Percentiles rank a stretch among this genome's conserved stretches.
phyloP scores from a whole-genome alignment of 768 basidiomycete species.

The Boletus speciosus region DNA sequence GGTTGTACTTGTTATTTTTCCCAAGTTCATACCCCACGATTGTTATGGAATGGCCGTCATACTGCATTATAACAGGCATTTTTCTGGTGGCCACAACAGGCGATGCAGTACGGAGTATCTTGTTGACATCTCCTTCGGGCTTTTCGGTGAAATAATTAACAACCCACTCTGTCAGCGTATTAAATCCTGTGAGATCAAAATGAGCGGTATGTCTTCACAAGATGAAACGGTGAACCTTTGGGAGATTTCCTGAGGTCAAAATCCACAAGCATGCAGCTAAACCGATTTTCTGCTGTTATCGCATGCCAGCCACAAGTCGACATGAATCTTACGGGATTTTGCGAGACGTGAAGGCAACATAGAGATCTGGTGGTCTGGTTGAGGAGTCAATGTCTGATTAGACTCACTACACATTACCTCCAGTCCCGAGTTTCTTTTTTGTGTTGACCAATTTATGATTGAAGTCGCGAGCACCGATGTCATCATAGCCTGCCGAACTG shows the following conservation, averaged over 20 bases:
- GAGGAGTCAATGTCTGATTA: background rate
- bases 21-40: slow-evolving; percentile 80
- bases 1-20: slow-evolving; percentile 52
- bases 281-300: background rate
- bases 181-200: slow-evolving; percentile 34
- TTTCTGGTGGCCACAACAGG: slow-evolving; percentile 56
- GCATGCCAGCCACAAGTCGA: background rate
- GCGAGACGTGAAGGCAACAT: slow-evolving; percentile 71
- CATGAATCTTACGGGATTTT: slow-evolving; percentile 70
- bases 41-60: slow-evolving; percentile 81
- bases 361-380: slow-evolving; percentile 50
- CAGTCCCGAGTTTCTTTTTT: slow-evolving; percentile 77
- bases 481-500: slow-evolving; percentile 58
- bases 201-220: background rate
- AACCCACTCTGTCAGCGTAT: slow-evolving; percentile 66
- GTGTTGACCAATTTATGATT: slow-evolving; percentile 50
- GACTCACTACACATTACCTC: slow-evolving; percentile 43
- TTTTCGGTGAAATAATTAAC: slow-evolving; percentile 61
- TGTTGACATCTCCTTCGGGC: slow-evolving; percentile 41
- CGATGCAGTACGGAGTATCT: slow-evolving; percentile 47
- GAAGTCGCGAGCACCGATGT: slow-evolving; percentile 60
- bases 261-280: slow-evolving; percentile 62
- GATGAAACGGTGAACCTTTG: slow-evolving; percentile 37
- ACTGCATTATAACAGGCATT: slow-evolving; percentile 83
- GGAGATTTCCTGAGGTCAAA: slow-evolving; percentile 47